phyloP scores from a whole-genome alignment of 352 stramenopile species.

The Phytophthora quininea region DNA sequence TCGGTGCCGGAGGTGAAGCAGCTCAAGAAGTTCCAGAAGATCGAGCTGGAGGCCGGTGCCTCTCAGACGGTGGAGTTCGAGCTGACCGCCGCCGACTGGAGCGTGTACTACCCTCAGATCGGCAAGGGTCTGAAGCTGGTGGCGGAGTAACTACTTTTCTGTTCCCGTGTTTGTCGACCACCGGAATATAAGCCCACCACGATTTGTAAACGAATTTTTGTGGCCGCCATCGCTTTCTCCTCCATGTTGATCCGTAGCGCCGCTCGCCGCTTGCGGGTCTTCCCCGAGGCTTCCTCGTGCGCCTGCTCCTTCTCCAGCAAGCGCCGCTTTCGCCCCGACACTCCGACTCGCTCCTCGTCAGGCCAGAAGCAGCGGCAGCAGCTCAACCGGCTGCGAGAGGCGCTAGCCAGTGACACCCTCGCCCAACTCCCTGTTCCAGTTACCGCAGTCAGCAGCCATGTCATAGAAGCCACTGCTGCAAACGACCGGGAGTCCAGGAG shows the following conservation, averaged over 20 bases:
- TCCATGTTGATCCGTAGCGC: constrained; percentile 15
- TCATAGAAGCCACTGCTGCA: background rate
- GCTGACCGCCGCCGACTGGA: constrained; percentile 33
- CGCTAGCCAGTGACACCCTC: constrained; percentile 35
- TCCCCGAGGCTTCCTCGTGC: background rate
- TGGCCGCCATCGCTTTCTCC: background rate
- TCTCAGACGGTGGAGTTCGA: constrained; percentile 45
- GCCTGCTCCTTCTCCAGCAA: constrained; percentile 45
- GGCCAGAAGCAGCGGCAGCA: constrained; percentile 54
- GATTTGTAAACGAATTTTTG: background rate
- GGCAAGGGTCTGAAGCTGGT: constrained; percentile 51
- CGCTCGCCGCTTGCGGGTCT: background rate
- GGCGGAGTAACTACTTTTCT: constrained; percentile 56
- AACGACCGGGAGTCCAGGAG: constrained; percentile 5
- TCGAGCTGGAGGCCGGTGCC: constrained; percentile 35
- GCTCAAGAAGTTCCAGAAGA: constrained; percentile 52
- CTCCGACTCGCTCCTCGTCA: constrained; percentile 25
- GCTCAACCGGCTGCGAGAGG: constrained; percentile 42
- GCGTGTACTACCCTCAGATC: constrained; percentile 61
- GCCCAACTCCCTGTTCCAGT: constrained; percentile 10
- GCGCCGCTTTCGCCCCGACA: constrained; percentile 28
- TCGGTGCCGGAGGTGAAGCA: constrained; percentile 27
- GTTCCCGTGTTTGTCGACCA: background rate
- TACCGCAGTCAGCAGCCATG: background rate
- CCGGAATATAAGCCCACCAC: background rate